A percentile compares a stretch with the other conserved stretches of the same genome.
These are phyloP conservation scores for Cryphonectria japonica DNA, from an alignment of 2,329 filamentous ascomycete species.

Conservation along the genomic window DNA sequence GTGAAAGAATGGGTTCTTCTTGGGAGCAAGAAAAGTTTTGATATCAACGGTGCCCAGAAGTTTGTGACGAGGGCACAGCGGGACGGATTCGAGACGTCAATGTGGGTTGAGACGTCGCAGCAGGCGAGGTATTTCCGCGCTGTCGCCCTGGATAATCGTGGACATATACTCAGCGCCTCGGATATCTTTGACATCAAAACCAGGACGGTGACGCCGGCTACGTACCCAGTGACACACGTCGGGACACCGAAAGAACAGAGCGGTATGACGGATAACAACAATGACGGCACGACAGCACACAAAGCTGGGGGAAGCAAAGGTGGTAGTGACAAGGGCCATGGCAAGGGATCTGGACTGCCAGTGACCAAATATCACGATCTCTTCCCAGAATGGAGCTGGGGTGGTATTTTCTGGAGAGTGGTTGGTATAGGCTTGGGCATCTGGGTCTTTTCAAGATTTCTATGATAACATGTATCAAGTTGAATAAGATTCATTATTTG, in stretches of 20 bases:
- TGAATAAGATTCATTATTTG: neutral
- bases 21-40: slow-evolving; percentile 15
- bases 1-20: slow-evolving; percentile 28
- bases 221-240: slow-evolving; percentile 2
- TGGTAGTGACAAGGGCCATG: neutral
- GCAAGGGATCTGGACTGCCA: neutral
- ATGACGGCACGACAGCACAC: neutral
- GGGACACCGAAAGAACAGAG: neutral
- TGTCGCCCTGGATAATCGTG: neutral
- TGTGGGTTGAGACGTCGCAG: slow-evolving; percentile 2
- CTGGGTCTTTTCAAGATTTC: slow-evolving; percentile 16
- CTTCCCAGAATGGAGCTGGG: slow-evolving; percentile 14
- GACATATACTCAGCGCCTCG: slow-evolving; percentile 2
- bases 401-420: slow-evolving; percentile 3
- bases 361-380: slow-evolving; percentile 11
- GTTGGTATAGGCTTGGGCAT: slow-evolving; percentile 5
- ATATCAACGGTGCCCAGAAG: slow-evolving; percentile 24
- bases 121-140: slow-evolving; percentile 10
- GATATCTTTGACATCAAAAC: slow-evolving; percentile 5
- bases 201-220: neutral
- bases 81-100: slow-evolving; percentile 15
- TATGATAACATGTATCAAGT: neutral
- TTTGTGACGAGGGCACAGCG: slow-evolving; percentile 24
- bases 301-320: neutral
- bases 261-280: neutral